Base-by-base conservation (phyloP, 1,284 basidiomycete genomes). In the Ustilago crameri region DNA sequence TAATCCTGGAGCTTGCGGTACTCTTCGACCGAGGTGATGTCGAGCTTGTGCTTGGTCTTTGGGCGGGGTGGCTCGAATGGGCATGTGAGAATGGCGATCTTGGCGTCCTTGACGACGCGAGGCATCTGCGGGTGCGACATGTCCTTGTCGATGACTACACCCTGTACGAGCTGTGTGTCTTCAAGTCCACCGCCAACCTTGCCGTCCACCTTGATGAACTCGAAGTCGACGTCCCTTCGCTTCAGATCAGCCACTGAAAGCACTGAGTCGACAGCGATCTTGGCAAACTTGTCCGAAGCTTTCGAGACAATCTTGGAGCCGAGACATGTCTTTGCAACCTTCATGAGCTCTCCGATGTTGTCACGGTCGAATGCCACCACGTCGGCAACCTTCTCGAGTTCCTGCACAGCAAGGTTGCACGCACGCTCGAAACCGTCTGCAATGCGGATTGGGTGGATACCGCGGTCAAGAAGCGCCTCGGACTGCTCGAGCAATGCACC, bases 111-210 rank as follows among this genome's bases (percentile, higher is more conserved):
- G 74, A 98, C 90, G 44, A 86, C 87, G 61, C 89, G 89, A 10
- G 95, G 95, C 95, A 98, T 98, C 85, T 97, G 94, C 9, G 95
- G 92, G 83, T 98, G 95, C 22, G 94, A 97, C 90, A 98, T 95
- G 86, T 98, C 95, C 86, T 98, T 97, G 90, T 98, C 95, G 84
- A 98, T 89, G 74, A 98, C 91, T 41, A 98, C 95, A 78, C 95
- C 95, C 78, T 92, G 91, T 84, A 96, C 94, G 74, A 96, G 88
- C 30, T 88, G 88, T 9, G 93, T 98, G 85, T 99, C 96, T 32
- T 93, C 93, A 45, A 99, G 89, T 9, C 93, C 93, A 43, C 96
- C 95, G 53, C 95, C 96, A 71, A 98, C 94, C 86, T 98, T 98
- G 82, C 95, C 95, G 80, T 97, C 93, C 30, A 98, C 95, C 85